Evolutionary conservation across 495 filamentous ascomycete genomes (phyloP).

Genomic region (Daldinia childiae): DNA sequence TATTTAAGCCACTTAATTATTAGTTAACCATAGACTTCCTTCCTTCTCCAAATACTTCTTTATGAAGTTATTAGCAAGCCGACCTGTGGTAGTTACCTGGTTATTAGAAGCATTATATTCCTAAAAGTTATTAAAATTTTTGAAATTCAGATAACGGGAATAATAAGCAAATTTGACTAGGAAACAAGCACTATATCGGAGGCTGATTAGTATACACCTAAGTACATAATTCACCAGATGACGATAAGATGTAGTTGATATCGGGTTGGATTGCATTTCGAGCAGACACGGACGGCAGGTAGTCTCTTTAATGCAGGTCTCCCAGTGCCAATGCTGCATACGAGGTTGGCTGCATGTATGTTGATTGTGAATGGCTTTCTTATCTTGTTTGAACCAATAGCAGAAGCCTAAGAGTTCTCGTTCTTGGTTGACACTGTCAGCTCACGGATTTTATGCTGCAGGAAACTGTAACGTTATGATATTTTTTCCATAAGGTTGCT

Average conservation of each 20-base stretch:
- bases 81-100: neutral
- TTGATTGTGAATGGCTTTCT: conserved; percentile 19
- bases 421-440: conserved; percentile 12
- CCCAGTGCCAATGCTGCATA: conserved; percentile 21
- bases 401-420: neutral
- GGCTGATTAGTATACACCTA: neutral
- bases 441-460: conserved; percentile 18
- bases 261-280: conserved; percentile 17
- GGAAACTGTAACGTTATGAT: conserved; percentile 20
- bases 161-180: neutral
- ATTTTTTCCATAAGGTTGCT: conserved; percentile 16
- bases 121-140: neutral
- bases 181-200: neutral
- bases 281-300: neutral
- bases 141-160: neutral
- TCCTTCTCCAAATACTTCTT: neutral
- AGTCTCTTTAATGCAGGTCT: conserved; percentile 10
- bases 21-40: neutral
- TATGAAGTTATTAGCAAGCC: neutral
- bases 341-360: conserved; percentile 39
- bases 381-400: conserved; percentile 26
- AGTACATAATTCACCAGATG: neutral
- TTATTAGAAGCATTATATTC: neutral
- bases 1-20: conserved; percentile 35
- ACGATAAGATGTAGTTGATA: neutral